Conservation (phyloP, 2,329 filamentous ascomycete genomes). For the Biscogniauxia mediterranea region DNA sequence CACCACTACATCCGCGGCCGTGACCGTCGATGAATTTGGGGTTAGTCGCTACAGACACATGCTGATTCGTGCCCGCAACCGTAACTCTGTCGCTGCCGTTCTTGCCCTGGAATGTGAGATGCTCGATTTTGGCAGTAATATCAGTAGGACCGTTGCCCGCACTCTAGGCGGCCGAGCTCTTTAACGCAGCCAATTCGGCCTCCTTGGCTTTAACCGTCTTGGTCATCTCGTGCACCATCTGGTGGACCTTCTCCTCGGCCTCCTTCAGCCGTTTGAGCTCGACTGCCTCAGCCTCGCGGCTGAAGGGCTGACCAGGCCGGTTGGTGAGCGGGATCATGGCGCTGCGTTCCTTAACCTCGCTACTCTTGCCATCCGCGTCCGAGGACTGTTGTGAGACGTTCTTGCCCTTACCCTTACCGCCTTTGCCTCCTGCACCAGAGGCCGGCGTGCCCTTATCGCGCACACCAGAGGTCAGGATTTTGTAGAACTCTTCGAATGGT, state of each 20-base stretch:
- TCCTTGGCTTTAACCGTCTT: slow-evolving; percentile 65
- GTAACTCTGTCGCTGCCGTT: neutral
- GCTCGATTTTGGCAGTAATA: neutral
- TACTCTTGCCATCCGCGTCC: slow-evolving; percentile 24
- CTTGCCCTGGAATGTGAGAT: neutral
- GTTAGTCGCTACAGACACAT: neutral
- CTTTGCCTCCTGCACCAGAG: slow-evolving; percentile 31
- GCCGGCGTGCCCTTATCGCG: slow-evolving; percentile 46
- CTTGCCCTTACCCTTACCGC: slow-evolving; percentile 58
- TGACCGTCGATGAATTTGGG: neutral
- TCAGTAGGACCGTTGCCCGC: slow-evolving; percentile 5
- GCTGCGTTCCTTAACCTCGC: slow-evolving; percentile 56
- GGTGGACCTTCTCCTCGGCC: slow-evolving; percentile 62
- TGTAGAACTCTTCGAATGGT: slow-evolving; percentile 88
- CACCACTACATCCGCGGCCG: neutral
- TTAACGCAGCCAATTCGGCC: slow-evolving; percentile 57
- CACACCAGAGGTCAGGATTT: slow-evolving; percentile 74
- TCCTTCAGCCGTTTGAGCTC: slow-evolving; percentile 61
- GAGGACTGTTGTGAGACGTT: slow-evolving; percentile 16
- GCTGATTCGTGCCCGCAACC: neutral
- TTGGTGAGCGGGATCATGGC: slow-evolving; percentile 72
- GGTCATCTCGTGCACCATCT: slow-evolving; percentile 58
- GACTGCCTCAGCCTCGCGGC: slow-evolving; percentile 64
- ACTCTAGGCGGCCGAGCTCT: slow-evolving; percentile 36
- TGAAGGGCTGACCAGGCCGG: slow-evolving; percentile 69